A percentile compares a stretch with the other conserved stretches of the same genome.
These are phyloP conservation scores for Hyphopichia wangnamkhiaoensis DNA, from an alignment of 1,139 yeast genomes.

Conservation along the genomic window DNA sequence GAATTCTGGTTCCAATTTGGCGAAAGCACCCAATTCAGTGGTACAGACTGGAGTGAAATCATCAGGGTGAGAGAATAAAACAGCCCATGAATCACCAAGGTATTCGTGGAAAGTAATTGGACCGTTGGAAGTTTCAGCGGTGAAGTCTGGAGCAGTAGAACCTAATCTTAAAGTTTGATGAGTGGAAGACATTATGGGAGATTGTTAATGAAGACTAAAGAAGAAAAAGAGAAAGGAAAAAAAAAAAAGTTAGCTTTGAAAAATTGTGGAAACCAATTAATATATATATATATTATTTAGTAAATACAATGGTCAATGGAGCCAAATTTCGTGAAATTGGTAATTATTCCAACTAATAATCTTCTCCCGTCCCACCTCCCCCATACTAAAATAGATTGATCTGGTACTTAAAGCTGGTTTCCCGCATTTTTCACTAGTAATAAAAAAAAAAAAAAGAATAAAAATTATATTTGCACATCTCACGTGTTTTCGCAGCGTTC, in stretches of 20 bases:
- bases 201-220: too few species aligned
- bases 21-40: constrained; percentile 86
- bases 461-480: constrained; percentile 3
- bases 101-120: constrained; percentile 74
- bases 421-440: too few species aligned
- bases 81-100: constrained; percentile 75
- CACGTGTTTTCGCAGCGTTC: constrained; percentile 4
- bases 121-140: constrained; percentile 73
- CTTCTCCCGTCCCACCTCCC: too few species aligned
- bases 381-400: too few species aligned
- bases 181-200: constrained; percentile 11
- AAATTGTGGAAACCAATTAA: too few species aligned
- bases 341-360: too few species aligned
- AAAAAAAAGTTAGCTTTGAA: background rate
- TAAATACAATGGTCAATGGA: too few species aligned
- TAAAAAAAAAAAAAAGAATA: background rate
- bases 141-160: constrained; percentile 78
- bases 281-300: too few species aligned
- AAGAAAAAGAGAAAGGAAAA: background rate
- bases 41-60: constrained; percentile 91
- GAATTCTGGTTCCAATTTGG: constrained; percentile 80
- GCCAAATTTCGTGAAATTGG: too few species aligned
- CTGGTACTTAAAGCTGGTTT: too few species aligned
- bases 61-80: constrained; percentile 83
- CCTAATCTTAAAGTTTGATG: constrained; percentile 47